Base-by-base conservation (phyloP, 495 filamentous ascomycete species). In the Cairneyella variabilis region DNA sequence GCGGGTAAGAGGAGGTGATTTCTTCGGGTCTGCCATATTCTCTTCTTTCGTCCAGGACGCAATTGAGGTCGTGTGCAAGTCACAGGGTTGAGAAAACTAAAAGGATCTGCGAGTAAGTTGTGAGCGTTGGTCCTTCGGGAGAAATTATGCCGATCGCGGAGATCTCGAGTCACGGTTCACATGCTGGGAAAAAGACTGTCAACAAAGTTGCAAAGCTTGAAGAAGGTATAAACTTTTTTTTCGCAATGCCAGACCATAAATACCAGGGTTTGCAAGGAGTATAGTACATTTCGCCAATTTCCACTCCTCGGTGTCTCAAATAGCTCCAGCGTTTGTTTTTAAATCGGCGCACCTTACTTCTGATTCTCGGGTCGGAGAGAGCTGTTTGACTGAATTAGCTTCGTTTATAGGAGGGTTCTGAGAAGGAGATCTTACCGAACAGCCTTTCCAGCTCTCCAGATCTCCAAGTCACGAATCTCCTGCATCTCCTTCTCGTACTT, bases 361-460 rank as follows among this genome's bases (percentile, higher is more conserved):
- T 88, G 84, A 82, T 95, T 95, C 79, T 96, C 91, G 61, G 91
- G 91, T 61, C 90, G 88, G 68, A 96, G 88, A 67, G 83, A 80
- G 59, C 84, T 83, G 44, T 49, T 22, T 40, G n/a, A 44, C n/a
- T n/a, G 53, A 40, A 25, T 68, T 64, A 69, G 65, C 38, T 28
- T 26, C 48, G 37, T 34, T 17, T 43, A 26, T 64, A 32, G 20
- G 16, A 12, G 40, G 27, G 20, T 28, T 21, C 12, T 26, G 14
- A 18, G 34, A 47, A 38, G 16, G 39, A 32, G 44, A 48, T 72
- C 76, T 68, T 73, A 85, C 74, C 89, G 84, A 56, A 98, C 93
- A 60, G 95, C 88, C 86, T 97, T 97, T 69, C 93, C 93, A 53
- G 95, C 93, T 61, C 87, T 83, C 93, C 93, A 98, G 82, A 98